Evolutionary conservation across 352 stramenopile genomes (phyloP).

Genomic region (Phytophthora rubi): DNA sequence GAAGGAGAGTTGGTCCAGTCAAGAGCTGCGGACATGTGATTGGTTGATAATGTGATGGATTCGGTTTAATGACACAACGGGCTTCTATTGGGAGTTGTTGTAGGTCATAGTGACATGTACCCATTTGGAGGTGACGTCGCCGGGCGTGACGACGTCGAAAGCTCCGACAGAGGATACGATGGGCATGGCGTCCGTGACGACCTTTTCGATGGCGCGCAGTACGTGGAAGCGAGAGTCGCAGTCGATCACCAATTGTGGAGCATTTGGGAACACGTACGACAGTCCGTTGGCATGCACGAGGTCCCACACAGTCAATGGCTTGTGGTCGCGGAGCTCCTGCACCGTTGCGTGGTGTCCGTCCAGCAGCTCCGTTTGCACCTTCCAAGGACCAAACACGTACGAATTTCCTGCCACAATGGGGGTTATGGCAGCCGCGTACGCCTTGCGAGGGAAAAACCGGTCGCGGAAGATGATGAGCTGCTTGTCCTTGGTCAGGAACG

Average conservation of each 20-base stretch:
- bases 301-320: constrained; percentile 64
- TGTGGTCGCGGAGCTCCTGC: constrained; percentile 27
- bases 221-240: constrained; percentile 59
- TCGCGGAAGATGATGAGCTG: constrained; percentile 84
- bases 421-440: constrained; percentile 28
- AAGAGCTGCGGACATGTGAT: not conserved
- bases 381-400: constrained; percentile 69
- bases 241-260: constrained; percentile 59
- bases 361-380: constrained; percentile 46
- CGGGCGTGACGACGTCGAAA: constrained; percentile 32
- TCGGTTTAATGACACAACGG: not conserved
- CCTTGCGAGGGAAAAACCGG: constrained; percentile 59
- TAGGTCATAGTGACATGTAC: constrained; percentile 52
- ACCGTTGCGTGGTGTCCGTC: constrained; percentile 33
- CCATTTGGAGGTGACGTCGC: constrained; percentile 35
- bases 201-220: constrained; percentile 72
- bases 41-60: not conserved
- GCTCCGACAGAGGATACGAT: constrained; percentile 58
- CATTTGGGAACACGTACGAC: constrained; percentile 69
- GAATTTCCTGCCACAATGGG: constrained; percentile 40
- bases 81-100: constrained; percentile 29
- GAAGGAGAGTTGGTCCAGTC: constrained; percentile 11
- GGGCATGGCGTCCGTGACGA: constrained; percentile 76
- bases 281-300: constrained; percentile 55
- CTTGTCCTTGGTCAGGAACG: constrained; percentile 69